Percentiles rank a stretch among this genome's conserved stretches.
These are phyloP conservation scores for Erodium texanum DNA, from an alignment of 441 rosid genomes.

Conservation along the genomic window DNA sequence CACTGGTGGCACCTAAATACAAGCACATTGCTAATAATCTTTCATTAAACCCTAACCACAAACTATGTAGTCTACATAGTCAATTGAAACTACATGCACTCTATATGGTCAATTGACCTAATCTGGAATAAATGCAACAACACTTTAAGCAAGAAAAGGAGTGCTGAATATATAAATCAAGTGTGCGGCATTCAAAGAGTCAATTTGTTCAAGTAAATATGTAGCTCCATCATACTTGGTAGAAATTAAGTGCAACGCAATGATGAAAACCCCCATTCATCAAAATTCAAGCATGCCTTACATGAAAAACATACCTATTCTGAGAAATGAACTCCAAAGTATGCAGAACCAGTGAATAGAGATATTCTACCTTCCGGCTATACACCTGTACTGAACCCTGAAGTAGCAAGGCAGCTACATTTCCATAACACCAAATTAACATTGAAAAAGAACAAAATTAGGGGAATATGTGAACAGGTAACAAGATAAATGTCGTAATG, in stretches of 20 bases:
- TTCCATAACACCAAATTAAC: not conserved
- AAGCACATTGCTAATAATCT: slow-evolving; percentile 2
- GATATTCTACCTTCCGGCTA: slow-evolving; percentile 26
- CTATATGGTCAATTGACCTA: not conserved
- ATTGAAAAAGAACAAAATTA: not conserved
- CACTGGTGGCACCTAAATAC: not conserved
- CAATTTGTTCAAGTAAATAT: not conserved
- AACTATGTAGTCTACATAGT: too few species aligned
- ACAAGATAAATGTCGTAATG: not conserved
- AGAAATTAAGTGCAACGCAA: not conserved
- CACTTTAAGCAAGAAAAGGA: not conserved
- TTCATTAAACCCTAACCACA: not conserved
- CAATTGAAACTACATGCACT: not conserved
- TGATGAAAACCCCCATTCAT: not conserved
- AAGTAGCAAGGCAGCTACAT: slow-evolving; percentile 25
- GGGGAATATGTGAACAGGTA: not conserved
- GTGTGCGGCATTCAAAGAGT: not conserved
- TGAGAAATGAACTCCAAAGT: slow-evolving; percentile 26
- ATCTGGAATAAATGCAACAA: not conserved
- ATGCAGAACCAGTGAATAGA: slow-evolving; percentile 24
- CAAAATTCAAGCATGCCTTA: not conserved
- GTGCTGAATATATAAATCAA: not conserved
- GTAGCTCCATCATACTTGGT: not conserved
- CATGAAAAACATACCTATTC: slow-evolving; percentile 16
- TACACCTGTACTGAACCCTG: slow-evolving; percentile 26